phyloP scores from a whole-genome alignment of 2,329 filamentous ascomycete species.

The Diaporthe vaccinii region DNA sequence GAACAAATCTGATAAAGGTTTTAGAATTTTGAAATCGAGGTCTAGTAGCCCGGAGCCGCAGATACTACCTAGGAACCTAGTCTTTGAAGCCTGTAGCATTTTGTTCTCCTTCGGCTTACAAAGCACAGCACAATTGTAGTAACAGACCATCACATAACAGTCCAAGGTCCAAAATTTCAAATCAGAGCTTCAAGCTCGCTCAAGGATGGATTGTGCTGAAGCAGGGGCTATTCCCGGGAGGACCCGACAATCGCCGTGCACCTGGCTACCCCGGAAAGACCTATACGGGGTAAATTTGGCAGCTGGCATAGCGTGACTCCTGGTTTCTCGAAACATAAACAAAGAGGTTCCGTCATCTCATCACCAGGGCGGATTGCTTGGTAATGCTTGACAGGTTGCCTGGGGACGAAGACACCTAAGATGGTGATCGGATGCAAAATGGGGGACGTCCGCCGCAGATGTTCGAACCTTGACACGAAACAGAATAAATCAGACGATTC shows the following conservation, averaged over 20 bases:
- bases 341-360: background rate
- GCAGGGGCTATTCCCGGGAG: no score
- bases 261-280: background rate
- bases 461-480: background rate
- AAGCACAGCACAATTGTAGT: background rate
- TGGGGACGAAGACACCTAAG: background rate
- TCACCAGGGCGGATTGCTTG: background rate
- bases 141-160: no score
- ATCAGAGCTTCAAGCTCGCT: background rate
- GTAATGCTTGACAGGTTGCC: conserved; percentile 7
- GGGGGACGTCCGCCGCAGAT: conserved; percentile 14
- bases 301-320: background rate
- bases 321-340: background rate
- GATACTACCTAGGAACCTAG: no score
- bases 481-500: conserved; percentile 13
- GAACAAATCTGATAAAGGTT: no score
- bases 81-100: background rate
- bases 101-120: background rate
- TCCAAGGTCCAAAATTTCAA: background rate
- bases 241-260: background rate
- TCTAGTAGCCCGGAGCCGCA: background rate
- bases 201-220: no score
- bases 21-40: no score
- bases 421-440: conserved; percentile 17
- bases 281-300: background rate